These are phyloP conservation scores for Eutypa lata DNA, from an alignment of 2,329 filamentous ascomycete genomes.

Conservation along the genomic window DNA sequence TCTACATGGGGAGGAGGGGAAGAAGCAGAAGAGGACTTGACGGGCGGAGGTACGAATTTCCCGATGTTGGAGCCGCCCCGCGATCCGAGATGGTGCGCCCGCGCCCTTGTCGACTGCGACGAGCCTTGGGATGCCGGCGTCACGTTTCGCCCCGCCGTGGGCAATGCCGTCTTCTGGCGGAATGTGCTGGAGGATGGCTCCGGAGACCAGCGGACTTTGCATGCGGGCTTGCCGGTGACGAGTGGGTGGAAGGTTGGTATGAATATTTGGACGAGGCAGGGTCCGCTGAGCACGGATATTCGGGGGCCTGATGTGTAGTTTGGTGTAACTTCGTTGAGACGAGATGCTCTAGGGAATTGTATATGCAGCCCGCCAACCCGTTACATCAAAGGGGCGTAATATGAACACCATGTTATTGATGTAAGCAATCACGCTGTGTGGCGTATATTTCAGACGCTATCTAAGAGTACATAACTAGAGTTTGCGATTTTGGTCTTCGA, in stretches of 20 bases:
- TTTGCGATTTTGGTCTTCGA: no score
- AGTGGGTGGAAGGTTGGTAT: slow-evolving; percentile 47
- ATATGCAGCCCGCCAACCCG: no score
- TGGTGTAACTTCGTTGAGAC: background rate
- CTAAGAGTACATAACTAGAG: no score
- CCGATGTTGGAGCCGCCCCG: slow-evolving; percentile 37
- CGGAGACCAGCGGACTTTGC: slow-evolving; percentile 42
- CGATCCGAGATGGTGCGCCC: slow-evolving; percentile 39
- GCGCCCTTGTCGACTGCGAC: slow-evolving; percentile 45
- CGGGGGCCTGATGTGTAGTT: slow-evolving; percentile 25
- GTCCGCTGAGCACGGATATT: slow-evolving; percentile 31
- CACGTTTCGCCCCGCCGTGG: slow-evolving; percentile 45
- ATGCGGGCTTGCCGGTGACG: slow-evolving; percentile 45
- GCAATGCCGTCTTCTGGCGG: slow-evolving; percentile 48
- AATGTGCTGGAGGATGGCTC: slow-evolving; percentile 38
- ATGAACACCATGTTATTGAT: no score
- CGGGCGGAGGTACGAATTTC: slow-evolving; percentile 48
- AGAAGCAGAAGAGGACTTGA: slow-evolving; percentile 29
- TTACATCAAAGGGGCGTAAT: no score
- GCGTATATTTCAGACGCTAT: no score
- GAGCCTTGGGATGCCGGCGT: slow-evolving; percentile 43
- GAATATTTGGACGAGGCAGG: slow-evolving; percentile 51
- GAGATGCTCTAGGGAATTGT: no score
- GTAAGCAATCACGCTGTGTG: no score
- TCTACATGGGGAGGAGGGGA: no score